Evolutionary conservation across 306 rosid species (phyloP).

Genomic region (Senna siamea): DNA sequence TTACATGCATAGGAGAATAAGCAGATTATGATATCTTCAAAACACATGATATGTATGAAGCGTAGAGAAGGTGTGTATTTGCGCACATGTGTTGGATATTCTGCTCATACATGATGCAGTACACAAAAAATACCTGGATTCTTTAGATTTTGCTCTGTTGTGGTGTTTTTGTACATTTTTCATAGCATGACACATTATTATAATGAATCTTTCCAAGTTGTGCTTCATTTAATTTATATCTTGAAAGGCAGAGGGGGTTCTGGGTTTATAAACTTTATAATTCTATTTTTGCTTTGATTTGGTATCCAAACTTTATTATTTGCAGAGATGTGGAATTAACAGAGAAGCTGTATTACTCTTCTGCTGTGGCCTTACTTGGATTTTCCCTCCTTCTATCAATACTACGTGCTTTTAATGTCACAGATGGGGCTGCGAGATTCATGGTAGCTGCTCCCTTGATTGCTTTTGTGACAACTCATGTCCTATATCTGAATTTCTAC

Average conservation of each 20-base stretch:
- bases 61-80: background rate
- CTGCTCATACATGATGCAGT: background rate
- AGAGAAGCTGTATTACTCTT: constrained; percentile 67
- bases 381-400: constrained; percentile 58
- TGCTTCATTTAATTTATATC: background rate
- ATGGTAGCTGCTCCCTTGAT: constrained; percentile 89
- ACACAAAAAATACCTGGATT: background rate
- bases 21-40: constrained; percentile 3
- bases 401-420: constrained; percentile 59
- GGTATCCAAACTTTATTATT: background rate
- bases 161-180: background rate
- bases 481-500: constrained; percentile 86
- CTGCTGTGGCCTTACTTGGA: constrained; percentile 73
- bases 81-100: background rate
- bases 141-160: background rate
- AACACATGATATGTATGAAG: background rate
- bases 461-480: constrained; percentile 86
- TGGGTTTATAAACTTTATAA: no score
- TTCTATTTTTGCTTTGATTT: background rate
- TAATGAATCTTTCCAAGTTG: background rate
- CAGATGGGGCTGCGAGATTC: constrained; percentile 88
- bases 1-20: background rate
- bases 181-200: background rate
- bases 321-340: constrained; percentile 70
- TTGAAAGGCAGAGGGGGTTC: background rate